phyloP scores from a whole-genome alignment of 2,329 filamentous ascomycete genomes.

The Xylaria polymorpha region DNA sequence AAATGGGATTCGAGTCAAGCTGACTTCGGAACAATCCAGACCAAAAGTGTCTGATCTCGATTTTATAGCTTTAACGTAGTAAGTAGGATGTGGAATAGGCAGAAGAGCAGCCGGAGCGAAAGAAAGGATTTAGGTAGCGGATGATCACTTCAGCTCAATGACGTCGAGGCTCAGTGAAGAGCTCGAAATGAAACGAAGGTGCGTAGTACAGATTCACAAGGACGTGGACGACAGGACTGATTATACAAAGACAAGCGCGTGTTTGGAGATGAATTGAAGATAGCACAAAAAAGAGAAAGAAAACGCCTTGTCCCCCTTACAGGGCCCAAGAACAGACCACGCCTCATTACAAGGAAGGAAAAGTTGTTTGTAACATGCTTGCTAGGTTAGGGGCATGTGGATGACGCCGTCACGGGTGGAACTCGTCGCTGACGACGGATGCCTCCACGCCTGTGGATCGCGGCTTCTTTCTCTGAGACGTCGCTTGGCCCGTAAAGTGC shows the following conservation, averaged over 20 bases:
- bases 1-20: conserved; percentile 1
- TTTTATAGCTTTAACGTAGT: not conserved
- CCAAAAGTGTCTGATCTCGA: not conserved
- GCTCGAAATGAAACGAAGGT: conserved; percentile 20
- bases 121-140: conserved; percentile 6
- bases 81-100: not conserved
- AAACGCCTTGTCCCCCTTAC: conserved; percentile 7
- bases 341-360: conserved; percentile 13
- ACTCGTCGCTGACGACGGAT: conserved; percentile 28
- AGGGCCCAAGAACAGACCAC: not conserved
- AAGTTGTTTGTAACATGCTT: conserved; percentile 14
- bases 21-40: not conserved
- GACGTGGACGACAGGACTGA: conserved; percentile 2
- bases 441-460: conserved; percentile 29
- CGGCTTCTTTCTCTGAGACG: conserved; percentile 12
- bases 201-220: not conserved
- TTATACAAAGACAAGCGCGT: conserved; percentile 16
- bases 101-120: not conserved
- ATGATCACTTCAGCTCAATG: conserved; percentile 7
- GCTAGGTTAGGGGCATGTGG: conserved; percentile 20
- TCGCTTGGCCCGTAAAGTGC: conserved; percentile 26
- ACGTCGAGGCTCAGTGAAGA: conserved; percentile 34
- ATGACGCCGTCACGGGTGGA: conserved; percentile 32
- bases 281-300: conserved; percentile 1
- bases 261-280: conserved; percentile 2